Evolutionary conservation across 345 rosid genomes (phyloP), one percentile per base, ranked within the genome.

Genomic region (Triadica sebifera): DNA sequence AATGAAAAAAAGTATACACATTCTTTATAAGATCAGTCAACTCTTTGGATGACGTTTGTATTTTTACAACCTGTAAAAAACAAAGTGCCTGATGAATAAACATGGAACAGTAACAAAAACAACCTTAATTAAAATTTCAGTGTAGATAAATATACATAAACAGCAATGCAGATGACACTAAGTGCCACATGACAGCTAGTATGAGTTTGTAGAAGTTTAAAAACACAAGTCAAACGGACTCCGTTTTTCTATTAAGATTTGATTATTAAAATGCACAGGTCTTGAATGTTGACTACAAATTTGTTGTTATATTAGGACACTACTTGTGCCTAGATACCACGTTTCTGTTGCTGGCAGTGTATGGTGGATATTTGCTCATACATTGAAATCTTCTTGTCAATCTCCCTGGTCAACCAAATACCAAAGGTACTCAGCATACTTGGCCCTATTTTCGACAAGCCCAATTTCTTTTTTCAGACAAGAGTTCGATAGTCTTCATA

Each of bases 1-100:
- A 79, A 86, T 92, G 98, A 72, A 85, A 88, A 73, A 83, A 86
- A 55, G 81, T 68, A 74, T 90, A 84, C 16, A 90, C 85, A 79
- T 86, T 86, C 87, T 86, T 94, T 77, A 90, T 65, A 41, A 94
- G 86, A 77, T 81, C 84, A 56, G 84, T 69, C 81, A 94, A 84
- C 86, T 90, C 97, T 78, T 80, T 84, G n/a, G 89, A 88, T 38
- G 97, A 90, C 74, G 90, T 90, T 86, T 92, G 77, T 74, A 87
- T 63, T 66, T 75, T 78, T 81, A 92, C 75, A 69, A 90, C 89
- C 98, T 92, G 85, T 50, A 77, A 63, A 29, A 52, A 78, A 80
- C 51, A 81, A 67, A 62, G 62, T 47, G 57, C 7, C 6, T 15
- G 57, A 73, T 73, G 19, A 69, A 29, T 10, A 45, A 69, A 70